Conservation (phyloP, 2,329 filamentous ascomycete genomes). For the Diaporthe australafricana region DNA sequence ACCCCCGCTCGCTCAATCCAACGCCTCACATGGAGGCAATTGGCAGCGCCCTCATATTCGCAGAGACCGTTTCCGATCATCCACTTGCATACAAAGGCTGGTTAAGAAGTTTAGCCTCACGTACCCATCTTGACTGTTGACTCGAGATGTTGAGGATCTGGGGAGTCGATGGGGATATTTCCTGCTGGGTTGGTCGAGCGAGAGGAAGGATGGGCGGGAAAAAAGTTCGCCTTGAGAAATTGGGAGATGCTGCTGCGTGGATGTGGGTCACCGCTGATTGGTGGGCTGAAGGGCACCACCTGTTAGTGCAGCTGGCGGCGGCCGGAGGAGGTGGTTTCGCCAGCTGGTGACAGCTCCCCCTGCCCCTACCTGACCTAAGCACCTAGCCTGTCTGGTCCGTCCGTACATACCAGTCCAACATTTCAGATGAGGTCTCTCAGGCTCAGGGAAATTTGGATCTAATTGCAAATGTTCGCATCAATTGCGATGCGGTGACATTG, state of each 20-base stretch:
- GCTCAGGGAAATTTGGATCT: not conserved
- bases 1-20: conserved; percentile 32
- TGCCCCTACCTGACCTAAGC: not conserved
- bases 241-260: conserved; percentile 25
- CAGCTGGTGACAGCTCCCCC: not conserved
- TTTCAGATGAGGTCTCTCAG: not conserved
- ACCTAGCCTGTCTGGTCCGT: no score
- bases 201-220: conserved; percentile 38
- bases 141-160: conserved; percentile 46
- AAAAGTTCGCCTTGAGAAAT: conserved; percentile 38
- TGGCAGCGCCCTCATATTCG: conserved; percentile 38
- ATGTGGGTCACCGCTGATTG: conserved; percentile 35
- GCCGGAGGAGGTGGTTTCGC: not conserved
- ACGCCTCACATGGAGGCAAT: conserved; percentile 18
- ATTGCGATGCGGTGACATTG: not conserved
- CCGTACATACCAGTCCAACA: no score
- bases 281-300: not conserved
- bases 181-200: conserved; percentile 48
- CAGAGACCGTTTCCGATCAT: conserved; percentile 39
- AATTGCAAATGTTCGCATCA: no score
- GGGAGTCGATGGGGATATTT: conserved; percentile 53
- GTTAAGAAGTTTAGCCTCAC: conserved; percentile 55
- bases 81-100: conserved; percentile 65
- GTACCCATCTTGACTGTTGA: conserved; percentile 71
- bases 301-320: conserved; percentile 9